A percentile compares a stretch with the other conserved stretches of the same genome.
Evolutionary conservation across 208 protist genomes (phyloP).

Genomic region (Wallacemonas sp.): DNA sequence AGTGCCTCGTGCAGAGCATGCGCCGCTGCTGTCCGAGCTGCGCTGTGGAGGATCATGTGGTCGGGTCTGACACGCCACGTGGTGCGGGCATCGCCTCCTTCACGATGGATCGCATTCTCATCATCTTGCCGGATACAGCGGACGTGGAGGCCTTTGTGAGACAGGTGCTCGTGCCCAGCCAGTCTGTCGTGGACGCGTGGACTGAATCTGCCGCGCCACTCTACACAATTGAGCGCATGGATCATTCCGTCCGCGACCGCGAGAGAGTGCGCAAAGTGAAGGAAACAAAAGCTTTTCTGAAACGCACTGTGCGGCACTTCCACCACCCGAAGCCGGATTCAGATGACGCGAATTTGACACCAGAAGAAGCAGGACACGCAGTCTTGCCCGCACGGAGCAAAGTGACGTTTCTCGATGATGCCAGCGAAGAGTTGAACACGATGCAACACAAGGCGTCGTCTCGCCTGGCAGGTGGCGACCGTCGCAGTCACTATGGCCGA

Average conservation of each 20-base stretch:
- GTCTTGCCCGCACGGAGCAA: too few species aligned
- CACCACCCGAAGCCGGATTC: background rate
- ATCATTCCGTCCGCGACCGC: slow-evolving; percentile 32
- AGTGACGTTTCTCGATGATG: slow-evolving; percentile 1
- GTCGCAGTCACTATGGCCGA: background rate
- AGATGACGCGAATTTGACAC: too few species aligned
- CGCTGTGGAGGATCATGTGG: background rate
- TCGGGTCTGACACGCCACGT: background rate
- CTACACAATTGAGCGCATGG: slow-evolving; percentile 42
- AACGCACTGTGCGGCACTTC: slow-evolving; percentile 30
- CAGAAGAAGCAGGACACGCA: too few species aligned
- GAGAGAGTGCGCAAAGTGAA: slow-evolving; percentile 29
- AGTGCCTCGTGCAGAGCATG: slow-evolving; percentile 56
- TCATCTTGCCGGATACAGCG: slow-evolving; percentile 67
- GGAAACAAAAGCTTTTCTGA: slow-evolving; percentile 37
- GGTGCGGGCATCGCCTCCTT: background rate
- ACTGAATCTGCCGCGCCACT: background rate
- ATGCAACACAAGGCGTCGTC: too few species aligned
- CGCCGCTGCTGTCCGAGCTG: slow-evolving; percentile 26
- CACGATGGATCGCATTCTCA: slow-evolving; percentile 33
- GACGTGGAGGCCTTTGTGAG: slow-evolving; percentile 44
- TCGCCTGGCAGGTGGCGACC: too few species aligned
- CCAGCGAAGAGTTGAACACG: too few species aligned
- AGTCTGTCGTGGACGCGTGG: slow-evolving; percentile 13
- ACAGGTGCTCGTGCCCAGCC: slow-evolving; percentile 57